Evolutionary conservation across 257 asterid genomes (phyloP), one percentile per base, ranked within the genome.

Genomic region (Primulina tabacum): DNA sequence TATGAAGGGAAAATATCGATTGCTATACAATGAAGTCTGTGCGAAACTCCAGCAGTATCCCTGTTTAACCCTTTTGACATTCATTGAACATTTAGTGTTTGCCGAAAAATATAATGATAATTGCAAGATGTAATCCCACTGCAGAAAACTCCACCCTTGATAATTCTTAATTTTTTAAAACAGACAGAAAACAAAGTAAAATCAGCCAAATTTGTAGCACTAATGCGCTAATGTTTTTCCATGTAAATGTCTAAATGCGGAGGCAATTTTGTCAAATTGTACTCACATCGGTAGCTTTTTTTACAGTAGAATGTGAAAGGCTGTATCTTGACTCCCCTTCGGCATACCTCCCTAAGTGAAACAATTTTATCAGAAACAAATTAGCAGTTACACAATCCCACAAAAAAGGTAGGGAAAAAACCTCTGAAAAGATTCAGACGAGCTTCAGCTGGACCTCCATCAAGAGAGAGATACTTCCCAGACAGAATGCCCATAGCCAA

Each of bases 401-500:
- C 57, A 71, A 35, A 71, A 57, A 30, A 73, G 7, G 73, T 62
- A 24, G 61, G 28, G 37, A 68, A 76, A 60, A 74, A 56, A 90
- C 97, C 96, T 92, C 79, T 87, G 80, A 88, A 92, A 62, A 87
- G 87, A 81, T 88, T 88, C 74, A 92, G 53, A 57, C 87, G 87
- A 61, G 87, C 80, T 65, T 79, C 84, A 60, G 63, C 47, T 64
- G 96, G 92, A 74, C 93, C 86, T 60, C 88, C 85, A 76, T 81
- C 83, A 72, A 52, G 75, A 43, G 87, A 74, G 67, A 88, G 79
- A 82, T 92, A 90, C 83, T 92, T 92, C 71, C 93, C 98, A 14
- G 96, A 84, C 26, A 92, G 96, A 75, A 92, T 88, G 67, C 95
- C 98, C 97, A 88, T 92, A 14, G 97, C 97, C 86, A 92, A 78